Evolutionary conservation across 352 stramenopile genomes (phyloP), one percentile per base, ranked within the genome.

Genomic region (Pythium oligandrum): DNA sequence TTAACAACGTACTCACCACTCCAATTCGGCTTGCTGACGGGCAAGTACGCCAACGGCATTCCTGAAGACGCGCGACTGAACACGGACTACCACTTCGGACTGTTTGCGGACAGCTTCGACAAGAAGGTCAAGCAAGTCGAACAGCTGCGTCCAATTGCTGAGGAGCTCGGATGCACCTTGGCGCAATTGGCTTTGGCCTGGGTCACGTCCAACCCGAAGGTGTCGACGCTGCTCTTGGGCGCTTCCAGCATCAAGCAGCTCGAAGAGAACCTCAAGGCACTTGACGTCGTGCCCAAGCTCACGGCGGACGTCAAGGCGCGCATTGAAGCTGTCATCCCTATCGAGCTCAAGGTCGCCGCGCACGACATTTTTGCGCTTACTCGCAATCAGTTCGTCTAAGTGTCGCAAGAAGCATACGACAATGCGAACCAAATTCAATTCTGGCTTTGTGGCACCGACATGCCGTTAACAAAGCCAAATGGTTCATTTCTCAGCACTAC

Each of bases 141-240:
- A 40, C 6, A 44, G 44, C 46, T 64, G 10, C 44, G 71, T 30
- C 60, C 58, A 35, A 64, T 66, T 34, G 57, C 61, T 8, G 53
- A 69, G n/a, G 47, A 71, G 36, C 55, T 82, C 6, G 63, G 53
- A n/a, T 82, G 70, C 51, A 61, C 45, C 9, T 50, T 71, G 32
- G 59, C 63, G 12, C 70, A 82, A 39, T 63, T 82, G n/a, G 62
- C 71, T 12, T 44, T 82, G 38, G 71, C 70, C 44, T 82, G 71
- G 71, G 75, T 63, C 43, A 50, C 56, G 30, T 68, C 59, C 34
- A 79, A 80, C 49, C 32, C 33, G 35, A 74, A 75, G 32, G 70
- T 81, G 17, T 70, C 55, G 32, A 69, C 48, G 9, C 67, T 81
- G 34, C 50, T 81, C 33, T 40, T 73, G 40, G 70, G 71, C 26